A percentile compares a stretch with the other conserved stretches of the same genome.
Conservation (phyloP, 306 rosid species). For the Medicago lupulina region DNA sequence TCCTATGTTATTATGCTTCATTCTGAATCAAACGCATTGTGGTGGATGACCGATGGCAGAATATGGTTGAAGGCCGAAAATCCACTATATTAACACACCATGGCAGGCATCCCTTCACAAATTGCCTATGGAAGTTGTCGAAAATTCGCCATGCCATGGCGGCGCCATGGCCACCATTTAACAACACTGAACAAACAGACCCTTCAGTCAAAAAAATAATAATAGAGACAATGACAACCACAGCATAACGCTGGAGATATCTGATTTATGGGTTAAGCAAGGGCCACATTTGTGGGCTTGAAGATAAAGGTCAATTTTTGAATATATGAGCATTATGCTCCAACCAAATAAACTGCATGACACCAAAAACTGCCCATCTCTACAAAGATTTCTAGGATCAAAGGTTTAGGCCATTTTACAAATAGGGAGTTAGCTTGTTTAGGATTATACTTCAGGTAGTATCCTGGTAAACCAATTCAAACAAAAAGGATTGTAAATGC, state of each 20-base stretch:
- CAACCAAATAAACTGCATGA: slow-evolving; percentile 17
- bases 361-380: slow-evolving; percentile 28
- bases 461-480: background rate
- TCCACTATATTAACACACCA: too few relatives aligned
- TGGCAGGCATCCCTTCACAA: too few relatives aligned
- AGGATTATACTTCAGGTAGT: slow-evolving; percentile 24
- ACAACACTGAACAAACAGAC: too few relatives aligned
- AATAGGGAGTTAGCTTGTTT: background rate
- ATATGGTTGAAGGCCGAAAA: too few relatives aligned
- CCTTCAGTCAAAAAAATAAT: background rate
- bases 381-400: background rate
- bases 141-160: too few relatives aligned
- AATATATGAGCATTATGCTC: slow-evolving; percentile 4
- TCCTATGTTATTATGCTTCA: background rate
- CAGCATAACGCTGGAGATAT: slow-evolving; percentile 1
- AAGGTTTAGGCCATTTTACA: slow-evolving; percentile 1
- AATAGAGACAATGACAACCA: slow-evolving; percentile 6
- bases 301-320: slow-evolving; percentile 18
- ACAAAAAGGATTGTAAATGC: slow-evolving; percentile 11
- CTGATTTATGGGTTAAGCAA: background rate
- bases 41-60: too few relatives aligned
- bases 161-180: too few relatives aligned
- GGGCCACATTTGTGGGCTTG: slow-evolving; percentile 15
- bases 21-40: background rate
- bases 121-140: too few relatives aligned